Percentiles rank a stretch among this genome's conserved stretches.
phyloP scores from a whole-genome alignment of 192 early-diverging fungal species.

The Backusella westeae region DNA sequence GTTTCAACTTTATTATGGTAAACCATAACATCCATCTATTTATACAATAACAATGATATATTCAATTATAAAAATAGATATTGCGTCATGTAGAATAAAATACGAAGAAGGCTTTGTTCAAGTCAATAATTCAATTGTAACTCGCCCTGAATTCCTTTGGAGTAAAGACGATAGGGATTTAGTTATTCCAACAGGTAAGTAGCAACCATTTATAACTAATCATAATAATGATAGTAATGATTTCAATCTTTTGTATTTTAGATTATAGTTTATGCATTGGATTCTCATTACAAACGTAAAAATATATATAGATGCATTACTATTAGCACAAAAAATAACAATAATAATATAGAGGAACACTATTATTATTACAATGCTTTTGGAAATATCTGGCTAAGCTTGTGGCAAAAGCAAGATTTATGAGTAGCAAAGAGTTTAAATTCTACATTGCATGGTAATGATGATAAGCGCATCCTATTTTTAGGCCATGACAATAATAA shows the following conservation, averaged over 20 bases:
- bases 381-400: constrained; percentile 46
- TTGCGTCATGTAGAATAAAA: constrained; percentile 30
- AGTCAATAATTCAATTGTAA: constrained; percentile 3
- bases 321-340: neutral
- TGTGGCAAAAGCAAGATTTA: constrained; percentile 40
- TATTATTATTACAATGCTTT: constrained; percentile 47
- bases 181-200: constrained; percentile 21
- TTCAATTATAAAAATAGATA: constrained; percentile 16
- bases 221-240: neutral
- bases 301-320: neutral
- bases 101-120: constrained; percentile 39
- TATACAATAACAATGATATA: neutral
- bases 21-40: neutral
- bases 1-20: constrained; percentile 35
- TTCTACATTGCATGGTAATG: constrained; percentile 38
- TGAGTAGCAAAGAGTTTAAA: constrained; percentile 48
- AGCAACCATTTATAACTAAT: neutral
- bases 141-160: constrained; percentile 29
- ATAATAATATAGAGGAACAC: constrained; percentile 30
- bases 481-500: neutral
- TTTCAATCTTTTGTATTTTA: neutral
- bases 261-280: constrained; percentile 41
- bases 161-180: constrained; percentile 11
- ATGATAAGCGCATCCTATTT: neutral
- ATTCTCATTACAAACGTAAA: constrained; percentile 45